A percentile compares a stretch with the other conserved stretches of the same genome.
Evolutionary conservation across 2,329 filamentous ascomycete species (phyloP).

Genomic region (Acrodontium crateriforme): DNA sequence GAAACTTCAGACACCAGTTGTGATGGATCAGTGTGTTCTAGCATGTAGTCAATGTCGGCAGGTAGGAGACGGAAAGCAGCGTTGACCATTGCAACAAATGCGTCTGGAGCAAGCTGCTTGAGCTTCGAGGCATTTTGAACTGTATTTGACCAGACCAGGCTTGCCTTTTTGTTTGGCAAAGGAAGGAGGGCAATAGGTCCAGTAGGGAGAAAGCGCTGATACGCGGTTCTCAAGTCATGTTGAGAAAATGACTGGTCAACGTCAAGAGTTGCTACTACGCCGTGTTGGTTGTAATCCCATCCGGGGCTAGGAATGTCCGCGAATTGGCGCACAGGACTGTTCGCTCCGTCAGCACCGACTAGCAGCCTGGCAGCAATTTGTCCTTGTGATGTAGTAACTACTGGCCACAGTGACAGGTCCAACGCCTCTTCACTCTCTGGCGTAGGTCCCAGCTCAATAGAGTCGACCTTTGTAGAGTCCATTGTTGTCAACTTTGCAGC

Average conservation of each 20-base stretch:
- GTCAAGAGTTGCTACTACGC: constrained; percentile 77
- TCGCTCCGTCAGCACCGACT: constrained; percentile 86
- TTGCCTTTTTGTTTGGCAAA: constrained; percentile 67
- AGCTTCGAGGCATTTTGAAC: constrained; percentile 64
- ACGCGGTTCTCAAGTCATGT: constrained; percentile 54
- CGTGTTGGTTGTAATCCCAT: constrained; percentile 87
- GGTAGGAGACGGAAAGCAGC: constrained; percentile 74
- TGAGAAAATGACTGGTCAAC: constrained; percentile 31
- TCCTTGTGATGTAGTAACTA: constrained; percentile 51
- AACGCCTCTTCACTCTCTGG: constrained; percentile 39
- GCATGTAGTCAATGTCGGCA: constrained; percentile 72
- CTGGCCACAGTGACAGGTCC: constrained; percentile 77
- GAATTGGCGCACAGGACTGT: constrained; percentile 82
- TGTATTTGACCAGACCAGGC: constrained; percentile 90
- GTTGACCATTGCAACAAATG: constrained; percentile 82
- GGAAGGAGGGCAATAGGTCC: constrained; percentile 87
- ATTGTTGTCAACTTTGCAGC: constrained; percentile 41
- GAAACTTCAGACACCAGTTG: constrained; percentile 54
- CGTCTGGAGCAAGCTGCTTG: constrained; percentile 56
- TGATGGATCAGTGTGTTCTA: constrained; percentile 37
- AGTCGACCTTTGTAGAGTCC: constrained; percentile 62
- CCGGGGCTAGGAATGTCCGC: constrained; percentile 73
- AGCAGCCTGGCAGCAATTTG: constrained; percentile 69
- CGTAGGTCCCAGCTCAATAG: constrained; percentile 60
- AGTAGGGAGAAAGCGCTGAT: constrained; percentile 86